Evolutionary conservation across 495 filamentous ascomycete genomes (phyloP), one percentile per base, ranked within the genome.

Genomic region (Sphaerosporella brunnea): DNA sequence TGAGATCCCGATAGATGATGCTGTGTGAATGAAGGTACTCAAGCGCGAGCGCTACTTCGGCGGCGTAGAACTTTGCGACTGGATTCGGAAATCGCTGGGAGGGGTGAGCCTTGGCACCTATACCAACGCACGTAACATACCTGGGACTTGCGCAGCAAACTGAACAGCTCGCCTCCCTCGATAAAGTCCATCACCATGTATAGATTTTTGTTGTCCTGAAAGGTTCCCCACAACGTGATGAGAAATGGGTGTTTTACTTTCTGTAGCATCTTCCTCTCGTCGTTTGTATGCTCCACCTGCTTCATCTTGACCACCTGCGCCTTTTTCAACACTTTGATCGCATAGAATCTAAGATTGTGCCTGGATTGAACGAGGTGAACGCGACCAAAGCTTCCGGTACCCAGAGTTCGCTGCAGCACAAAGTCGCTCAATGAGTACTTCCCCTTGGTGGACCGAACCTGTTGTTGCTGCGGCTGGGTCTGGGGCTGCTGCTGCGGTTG

Each of bases 141-240:
- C 71, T 94, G 92, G 30, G 88, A 95, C 66, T 95, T 95, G 48
- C 92, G 75, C 47, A 97, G 68, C 54, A 96, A 62, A 58, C 87
- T 95, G 64, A 97, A 97, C 42, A 97, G 69, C 68, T 97, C 92
- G 48, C 90, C 90, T 54, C 90, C 90, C 64, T 97, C 92, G n/a
- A 97, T 84, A 68, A 97, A 97, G 59, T 96, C 90, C 90, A 97
- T 96, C 53, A 97, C 90, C 90, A 97, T 96, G 70, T 97, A 97
- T 18, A 97, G 67, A 61, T 97, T 96, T 62, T 78, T 80, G 16
- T 82, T 72, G 54, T 96, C 92, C 63, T 96, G 86, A 63, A 94
- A 97, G 15, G 90, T 97, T 26, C 92, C 92, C 92, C 92, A 96
- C 37, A 97, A 65, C 2, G 92, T 96, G 58, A 97, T 87, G 39